Percentiles rank a stretch among this genome's conserved stretches.
Evolutionary conservation across 148 eudicot genomes (phyloP).

Genomic region (Nyssa sinensis): DNA sequence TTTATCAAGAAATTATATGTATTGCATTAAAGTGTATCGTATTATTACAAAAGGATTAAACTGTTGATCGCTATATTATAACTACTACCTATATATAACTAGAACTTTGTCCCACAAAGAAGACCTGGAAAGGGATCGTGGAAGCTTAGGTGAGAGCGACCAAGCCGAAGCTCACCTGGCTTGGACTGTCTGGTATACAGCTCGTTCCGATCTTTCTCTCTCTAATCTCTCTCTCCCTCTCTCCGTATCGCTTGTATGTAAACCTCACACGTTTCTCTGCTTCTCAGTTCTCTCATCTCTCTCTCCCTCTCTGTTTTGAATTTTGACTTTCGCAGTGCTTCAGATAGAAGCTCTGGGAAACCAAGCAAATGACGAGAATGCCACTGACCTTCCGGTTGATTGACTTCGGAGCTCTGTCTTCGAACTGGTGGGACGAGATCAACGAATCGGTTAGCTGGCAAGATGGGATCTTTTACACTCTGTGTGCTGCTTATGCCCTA

Average conservation of each 20-base stretch:
- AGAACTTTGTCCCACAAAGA: no score
- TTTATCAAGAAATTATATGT: no score
- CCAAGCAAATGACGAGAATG: conserved; percentile 41
- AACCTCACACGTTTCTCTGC: conserved; percentile 7
- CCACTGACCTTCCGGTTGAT: conserved; percentile 27
- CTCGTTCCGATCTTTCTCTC: neutral
- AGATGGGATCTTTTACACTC: conserved; percentile 73
- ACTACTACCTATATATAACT: no score
- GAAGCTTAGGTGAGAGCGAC: conserved; percentile 21
- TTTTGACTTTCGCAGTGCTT: conserved; percentile 15
- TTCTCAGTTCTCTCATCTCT: conserved; percentile 10
- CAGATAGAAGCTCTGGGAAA: neutral
- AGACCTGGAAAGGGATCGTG: neutral
- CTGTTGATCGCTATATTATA: no score
- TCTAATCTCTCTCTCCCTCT: neutral
- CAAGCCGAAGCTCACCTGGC: neutral
- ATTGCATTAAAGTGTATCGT: no score
- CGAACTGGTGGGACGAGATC: conserved; percentile 68
- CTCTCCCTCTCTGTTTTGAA: neutral
- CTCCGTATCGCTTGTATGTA: neutral
- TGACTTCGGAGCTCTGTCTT: conserved; percentile 20
- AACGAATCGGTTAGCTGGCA: conserved; percentile 78
- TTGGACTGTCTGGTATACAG: no score
- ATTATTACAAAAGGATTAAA: no score
- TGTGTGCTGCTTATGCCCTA: conserved; percentile 64